Conservation (phyloP, 768 basidiomycete species). For the Collybiopsis confluens region DNA sequence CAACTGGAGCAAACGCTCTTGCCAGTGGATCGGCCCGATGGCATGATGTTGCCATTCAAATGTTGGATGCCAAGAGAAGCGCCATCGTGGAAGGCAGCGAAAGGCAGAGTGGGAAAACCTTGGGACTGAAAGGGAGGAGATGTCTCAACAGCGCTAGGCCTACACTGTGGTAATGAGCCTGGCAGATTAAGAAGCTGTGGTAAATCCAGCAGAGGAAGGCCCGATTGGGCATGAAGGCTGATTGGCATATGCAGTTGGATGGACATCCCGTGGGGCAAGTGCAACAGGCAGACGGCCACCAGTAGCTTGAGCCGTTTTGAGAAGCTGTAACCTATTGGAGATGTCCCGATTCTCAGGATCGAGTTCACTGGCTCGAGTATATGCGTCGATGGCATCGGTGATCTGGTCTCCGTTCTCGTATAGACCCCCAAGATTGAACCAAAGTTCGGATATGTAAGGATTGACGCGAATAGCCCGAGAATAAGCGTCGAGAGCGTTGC, state of each 20-base stretch:
- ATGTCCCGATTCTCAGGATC: slow-evolving; percentile 85
- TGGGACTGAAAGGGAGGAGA: slow-evolving; percentile 60
- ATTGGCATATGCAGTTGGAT: slow-evolving; percentile 90
- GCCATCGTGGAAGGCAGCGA: slow-evolving; percentile 76
- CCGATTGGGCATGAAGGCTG: slow-evolving; percentile 68
- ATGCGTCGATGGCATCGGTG: slow-evolving; percentile 97
- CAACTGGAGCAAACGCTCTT: no score
- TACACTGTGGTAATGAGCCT: slow-evolving; percentile 56
- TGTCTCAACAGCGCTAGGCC: slow-evolving; percentile 55
- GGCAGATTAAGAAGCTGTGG: slow-evolving; percentile 49
- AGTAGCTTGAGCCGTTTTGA: slow-evolving; percentile 76
- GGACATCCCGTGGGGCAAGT: slow-evolving; percentile 92
- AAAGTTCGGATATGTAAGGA: slow-evolving; percentile 92
- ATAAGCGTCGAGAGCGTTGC: slow-evolving; percentile 97
- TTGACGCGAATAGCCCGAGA: slow-evolving; percentile 98
- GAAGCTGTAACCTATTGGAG: slow-evolving; percentile 69
- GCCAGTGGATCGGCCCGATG: no score
- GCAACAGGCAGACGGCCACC: slow-evolving; percentile 78
- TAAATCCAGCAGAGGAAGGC: slow-evolving; percentile 61
- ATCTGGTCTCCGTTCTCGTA: slow-evolving; percentile 99
- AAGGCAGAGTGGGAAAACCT: slow-evolving; percentile 39
- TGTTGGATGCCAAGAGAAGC: slow-evolving; percentile 80
- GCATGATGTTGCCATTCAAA: no score
- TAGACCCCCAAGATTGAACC: slow-evolving; percentile 95
- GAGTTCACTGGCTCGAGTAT: slow-evolving; percentile 90